phyloP scores from a whole-genome alignment of 805 yeast genomes.

The Teunomyces gatunensis region DNA sequence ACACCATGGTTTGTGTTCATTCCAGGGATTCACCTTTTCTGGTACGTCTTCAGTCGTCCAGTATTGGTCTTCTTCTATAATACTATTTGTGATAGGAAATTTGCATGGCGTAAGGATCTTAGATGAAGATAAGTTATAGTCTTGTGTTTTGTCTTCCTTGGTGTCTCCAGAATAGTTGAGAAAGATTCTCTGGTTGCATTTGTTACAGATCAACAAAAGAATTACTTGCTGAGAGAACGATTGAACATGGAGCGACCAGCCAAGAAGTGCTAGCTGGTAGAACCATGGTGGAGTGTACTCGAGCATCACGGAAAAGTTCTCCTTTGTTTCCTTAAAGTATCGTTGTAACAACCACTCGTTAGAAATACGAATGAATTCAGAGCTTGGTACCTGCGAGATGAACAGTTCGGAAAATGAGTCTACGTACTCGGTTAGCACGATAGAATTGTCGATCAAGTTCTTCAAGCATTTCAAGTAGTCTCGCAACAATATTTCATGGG shows the following conservation, averaged over 20 bases:
- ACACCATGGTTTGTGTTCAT: constrained; percentile 41
- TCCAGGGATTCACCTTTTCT: constrained; percentile 16
- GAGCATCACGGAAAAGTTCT: constrained; percentile 25
- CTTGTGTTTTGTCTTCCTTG: background rate
- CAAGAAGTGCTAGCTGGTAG: constrained; percentile 33
- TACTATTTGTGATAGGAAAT: constrained; percentile 16
- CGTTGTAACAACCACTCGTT: constrained; percentile 31
- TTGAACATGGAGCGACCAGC: constrained; percentile 38
- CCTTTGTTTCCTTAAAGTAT: constrained; percentile 34
- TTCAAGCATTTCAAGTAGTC: constrained; percentile 29
- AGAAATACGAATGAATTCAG: constrained; percentile 22
- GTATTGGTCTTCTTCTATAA: constrained; percentile 8
- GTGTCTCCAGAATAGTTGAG: constrained; percentile 14
- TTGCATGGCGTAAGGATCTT: constrained; percentile 30
- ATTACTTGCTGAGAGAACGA: constrained; percentile 24
- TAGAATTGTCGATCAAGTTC: constrained; percentile 24
- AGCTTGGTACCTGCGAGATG: background rate
- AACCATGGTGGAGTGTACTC: constrained; percentile 30
- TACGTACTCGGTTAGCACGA: constrained; percentile 13
- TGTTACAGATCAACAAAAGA: constrained; percentile 31
- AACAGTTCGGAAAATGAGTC: constrained; percentile 7
- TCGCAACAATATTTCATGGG: constrained; percentile 26
- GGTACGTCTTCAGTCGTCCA: constrained; percentile 12
- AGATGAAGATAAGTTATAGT: constrained; percentile 19
- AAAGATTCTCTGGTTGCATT: constrained; percentile 37